phyloP scores from a whole-genome alignment of 2,329 filamentous ascomycete species.

The Chaetomiaceae sp. region DNA sequence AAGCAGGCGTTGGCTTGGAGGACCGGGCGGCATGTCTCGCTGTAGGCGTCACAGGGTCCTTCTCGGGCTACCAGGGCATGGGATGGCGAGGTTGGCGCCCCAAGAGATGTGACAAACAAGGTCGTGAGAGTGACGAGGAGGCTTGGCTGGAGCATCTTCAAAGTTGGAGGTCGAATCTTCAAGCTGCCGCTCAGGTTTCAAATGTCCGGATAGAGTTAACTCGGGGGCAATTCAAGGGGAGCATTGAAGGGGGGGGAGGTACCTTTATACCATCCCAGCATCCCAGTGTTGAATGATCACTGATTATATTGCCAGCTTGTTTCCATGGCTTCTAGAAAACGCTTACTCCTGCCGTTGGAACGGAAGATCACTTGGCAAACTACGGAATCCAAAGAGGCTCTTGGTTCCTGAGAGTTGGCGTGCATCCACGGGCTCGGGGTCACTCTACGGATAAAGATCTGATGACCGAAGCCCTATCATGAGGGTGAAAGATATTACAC shows the following conservation, averaged over 20 bases:
- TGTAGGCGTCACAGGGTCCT: constrained; percentile 14
- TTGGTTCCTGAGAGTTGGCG: background rate
- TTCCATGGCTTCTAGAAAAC: constrained; percentile 2
- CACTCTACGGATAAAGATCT: background rate
- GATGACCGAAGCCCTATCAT: background rate
- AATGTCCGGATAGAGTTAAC: too few species aligned
- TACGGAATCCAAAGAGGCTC: background rate
- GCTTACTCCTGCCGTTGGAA: background rate
- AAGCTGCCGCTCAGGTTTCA: too few species aligned
- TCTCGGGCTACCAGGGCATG: background rate
- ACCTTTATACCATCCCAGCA: background rate
- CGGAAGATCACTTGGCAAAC: background rate
- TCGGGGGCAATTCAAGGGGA: too few species aligned
- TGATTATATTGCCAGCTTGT: background rate
- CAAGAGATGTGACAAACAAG: background rate
- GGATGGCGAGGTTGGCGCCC: background rate
- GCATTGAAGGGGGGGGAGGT: too few species aligned
- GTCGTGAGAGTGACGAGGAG: background rate
- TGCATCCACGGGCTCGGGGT: background rate
- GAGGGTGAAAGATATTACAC: background rate
- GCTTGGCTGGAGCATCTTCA: background rate
- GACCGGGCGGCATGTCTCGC: constrained; percentile 11
- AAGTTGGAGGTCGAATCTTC: too few species aligned
- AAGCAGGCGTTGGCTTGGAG: constrained; percentile 15
- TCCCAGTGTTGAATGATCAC: background rate